Evolutionary conservation across 192 early-diverging fungal genomes (phyloP).

Genomic region (Backusella luteola): DNA sequence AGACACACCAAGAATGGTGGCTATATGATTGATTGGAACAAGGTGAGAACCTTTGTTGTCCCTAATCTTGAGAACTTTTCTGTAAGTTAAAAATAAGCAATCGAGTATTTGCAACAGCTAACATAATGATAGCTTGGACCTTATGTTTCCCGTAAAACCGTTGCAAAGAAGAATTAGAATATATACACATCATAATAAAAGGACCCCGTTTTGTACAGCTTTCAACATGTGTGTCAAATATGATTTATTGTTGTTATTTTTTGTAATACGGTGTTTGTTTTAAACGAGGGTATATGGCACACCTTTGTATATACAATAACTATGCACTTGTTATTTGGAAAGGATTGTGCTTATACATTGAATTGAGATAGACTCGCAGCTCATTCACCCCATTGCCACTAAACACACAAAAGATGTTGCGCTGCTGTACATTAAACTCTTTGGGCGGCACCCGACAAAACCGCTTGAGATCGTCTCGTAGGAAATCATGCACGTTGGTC

Average conservation of each 20-base stretch:
- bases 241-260: background rate
- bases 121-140: slow-evolving; percentile 12
- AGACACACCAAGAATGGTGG: slow-evolving; percentile 60
- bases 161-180: slow-evolving; percentile 1
- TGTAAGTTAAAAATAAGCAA: background rate
- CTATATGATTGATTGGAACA: slow-evolving; percentile 56
- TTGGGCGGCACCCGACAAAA: slow-evolving; percentile 54
- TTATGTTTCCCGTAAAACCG: slow-evolving; percentile 23
- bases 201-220: background rate
- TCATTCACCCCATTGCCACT: slow-evolving; percentile 57
- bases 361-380: slow-evolving; percentile 40
- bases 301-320: too few species aligned
- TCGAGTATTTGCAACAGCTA: too few species aligned
- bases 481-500: slow-evolving; percentile 55
- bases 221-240: too few species aligned
- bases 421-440: slow-evolving; percentile 53
- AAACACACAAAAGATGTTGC: slow-evolving; percentile 58
- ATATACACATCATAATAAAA: background rate
- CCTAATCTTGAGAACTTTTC: slow-evolving; percentile 56
- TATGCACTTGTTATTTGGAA: background rate
- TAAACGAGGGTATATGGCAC: background rate
- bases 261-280: background rate
- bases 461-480: slow-evolving; percentile 44
- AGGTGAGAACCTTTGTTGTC: slow-evolving; percentile 60
- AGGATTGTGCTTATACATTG: background rate